phyloP scores from a whole-genome alignment of 1,284 basidiomycete genomes.

The Pholiota adiposa region DNA sequence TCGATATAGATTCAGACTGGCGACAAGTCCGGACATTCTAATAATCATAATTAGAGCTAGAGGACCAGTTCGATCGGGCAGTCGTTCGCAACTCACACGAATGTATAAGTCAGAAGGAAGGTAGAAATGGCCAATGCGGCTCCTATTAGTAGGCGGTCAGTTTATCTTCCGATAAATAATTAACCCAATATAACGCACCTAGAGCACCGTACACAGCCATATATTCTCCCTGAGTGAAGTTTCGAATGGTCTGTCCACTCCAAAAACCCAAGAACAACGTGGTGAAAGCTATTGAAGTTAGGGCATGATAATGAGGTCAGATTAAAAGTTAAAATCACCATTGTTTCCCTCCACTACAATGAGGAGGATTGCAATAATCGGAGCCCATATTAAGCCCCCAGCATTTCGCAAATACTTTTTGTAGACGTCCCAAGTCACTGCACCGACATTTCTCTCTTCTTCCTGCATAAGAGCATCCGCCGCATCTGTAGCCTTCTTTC shows the following conservation, averaged over 20 bases:
- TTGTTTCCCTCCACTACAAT: slow-evolving; percentile 40
- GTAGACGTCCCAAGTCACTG: slow-evolving; percentile 57
- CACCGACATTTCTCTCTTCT: slow-evolving; percentile 60
- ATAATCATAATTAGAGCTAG: background rate
- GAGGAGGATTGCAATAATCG: slow-evolving; percentile 45
- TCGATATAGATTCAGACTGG: slow-evolving; percentile 66
- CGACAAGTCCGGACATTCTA: slow-evolving; percentile 62
- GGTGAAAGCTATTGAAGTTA: slow-evolving; percentile 39
- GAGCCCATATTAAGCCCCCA: slow-evolving; percentile 53
- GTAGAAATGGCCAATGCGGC: slow-evolving; percentile 55
- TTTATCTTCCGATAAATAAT: background rate
- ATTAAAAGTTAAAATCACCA: slow-evolving; percentile 32
- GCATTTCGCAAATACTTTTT: slow-evolving; percentile 55
- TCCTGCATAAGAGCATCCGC: slow-evolving; percentile 49
- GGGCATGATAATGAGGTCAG: background rate
- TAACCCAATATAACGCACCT: slow-evolving; percentile 36
- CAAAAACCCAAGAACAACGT: slow-evolving; percentile 54
- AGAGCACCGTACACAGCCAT: slow-evolving; percentile 74
- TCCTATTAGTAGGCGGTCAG: slow-evolving; percentile 26
- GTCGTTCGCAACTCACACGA: slow-evolving; percentile 43
- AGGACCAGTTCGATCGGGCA: background rate
- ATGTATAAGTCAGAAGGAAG: slow-evolving; percentile 55
- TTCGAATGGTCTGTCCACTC: slow-evolving; percentile 46
- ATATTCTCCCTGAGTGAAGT: slow-evolving; percentile 61
- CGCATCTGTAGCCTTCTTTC: slow-evolving; percentile 23